A percentile compares a stretch with the other conserved stretches of the same genome.
phyloP scores from a whole-genome alignment of 139 green algal genomes.

The Micractinium sp. region DNA sequence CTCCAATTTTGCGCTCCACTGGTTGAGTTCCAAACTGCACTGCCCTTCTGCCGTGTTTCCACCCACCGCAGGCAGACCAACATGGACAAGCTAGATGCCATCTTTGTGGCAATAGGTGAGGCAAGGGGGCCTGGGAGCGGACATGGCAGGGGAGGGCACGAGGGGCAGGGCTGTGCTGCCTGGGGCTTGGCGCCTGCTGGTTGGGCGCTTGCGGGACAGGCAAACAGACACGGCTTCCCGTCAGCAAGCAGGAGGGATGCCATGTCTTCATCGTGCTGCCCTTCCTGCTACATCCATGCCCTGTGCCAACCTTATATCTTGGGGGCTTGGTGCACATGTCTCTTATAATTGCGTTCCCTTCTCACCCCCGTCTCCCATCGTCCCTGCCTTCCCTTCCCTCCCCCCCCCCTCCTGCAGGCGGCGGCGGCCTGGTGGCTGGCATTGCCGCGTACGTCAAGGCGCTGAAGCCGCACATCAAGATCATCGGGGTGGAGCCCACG shows the following conservation, averaged over 20 bases:
- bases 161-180: too few species aligned
- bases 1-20: too few species aligned
- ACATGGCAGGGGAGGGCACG: too few species aligned
- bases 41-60: too few species aligned
- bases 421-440: constrained; percentile 92
- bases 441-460: constrained; percentile 92
- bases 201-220: too few species aligned
- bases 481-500: constrained; percentile 94
- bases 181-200: too few species aligned
- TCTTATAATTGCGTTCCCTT: too few species aligned
- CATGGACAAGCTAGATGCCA: constrained; percentile 76
- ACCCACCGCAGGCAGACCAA: constrained; percentile 32
- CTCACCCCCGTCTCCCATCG: not conserved
- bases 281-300: not conserved
- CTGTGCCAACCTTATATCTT: too few species aligned
- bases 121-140: not conserved
- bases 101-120: constrained; percentile 88
- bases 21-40: too few species aligned
- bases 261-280: not conserved
- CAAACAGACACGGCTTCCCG: too few species aligned
- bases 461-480: constrained; percentile 80
- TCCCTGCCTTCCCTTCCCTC: not conserved
- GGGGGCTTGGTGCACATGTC: too few species aligned
- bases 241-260: not conserved
- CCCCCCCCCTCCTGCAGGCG: constrained; percentile 51